Evolutionary conservation across 2,329 filamentous ascomycete species (phyloP).

Genomic region (Periconia macrospinosa): DNA sequence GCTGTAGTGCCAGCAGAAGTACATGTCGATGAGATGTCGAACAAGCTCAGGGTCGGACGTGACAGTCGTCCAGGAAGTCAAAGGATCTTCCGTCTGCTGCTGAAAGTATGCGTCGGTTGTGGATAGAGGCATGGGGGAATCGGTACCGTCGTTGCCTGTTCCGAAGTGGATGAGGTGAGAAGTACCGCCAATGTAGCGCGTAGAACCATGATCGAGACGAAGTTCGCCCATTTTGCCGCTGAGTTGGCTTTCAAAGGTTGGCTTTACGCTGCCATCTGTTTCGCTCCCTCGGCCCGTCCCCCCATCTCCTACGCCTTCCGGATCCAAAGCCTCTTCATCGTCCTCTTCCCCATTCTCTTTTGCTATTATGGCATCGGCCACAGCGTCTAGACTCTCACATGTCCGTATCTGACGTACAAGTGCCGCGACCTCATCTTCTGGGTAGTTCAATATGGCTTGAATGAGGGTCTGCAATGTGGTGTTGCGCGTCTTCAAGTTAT

Average conservation of each 20-base stretch:
- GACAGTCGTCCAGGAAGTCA: conserved; percentile 85
- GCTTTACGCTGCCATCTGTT: conserved; percentile 32
- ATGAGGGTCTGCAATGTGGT: conserved; percentile 91
- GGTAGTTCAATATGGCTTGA: conserved; percentile 87
- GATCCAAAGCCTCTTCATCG: conserved; percentile 43
- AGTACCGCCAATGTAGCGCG: conserved; percentile 90
- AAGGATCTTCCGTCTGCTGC: conserved; percentile 65
- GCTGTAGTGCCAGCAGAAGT: conserved; percentile 97
- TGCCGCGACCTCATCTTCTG: conserved; percentile 80
- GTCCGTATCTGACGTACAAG: conserved; percentile 86
- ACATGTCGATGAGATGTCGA: conserved; percentile 90
- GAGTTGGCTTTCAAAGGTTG: conserved; percentile 72
- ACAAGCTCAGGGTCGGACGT: conserved; percentile 79
- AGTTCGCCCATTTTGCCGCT: conserved; percentile 93
- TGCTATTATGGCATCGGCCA: conserved; percentile 62
- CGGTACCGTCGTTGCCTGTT: conserved; percentile 32
- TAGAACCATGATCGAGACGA: conserved; percentile 80
- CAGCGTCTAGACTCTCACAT: conserved; percentile 72
- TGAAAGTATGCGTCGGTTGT: conserved; percentile 49
- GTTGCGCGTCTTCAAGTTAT: conserved; percentile 82
- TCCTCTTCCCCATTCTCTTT: conserved; percentile 54
- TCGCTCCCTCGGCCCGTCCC: conserved; percentile 3
- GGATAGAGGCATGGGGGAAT: conserved; percentile 36
- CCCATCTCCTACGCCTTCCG: conserved; percentile 26
- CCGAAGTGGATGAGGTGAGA: conserved; percentile 84